Evolutionary conservation across 768 basidiomycete genomes (phyloP), one percentile per base, ranked within the genome.

Genomic region (Leccinum uliginosum): DNA sequence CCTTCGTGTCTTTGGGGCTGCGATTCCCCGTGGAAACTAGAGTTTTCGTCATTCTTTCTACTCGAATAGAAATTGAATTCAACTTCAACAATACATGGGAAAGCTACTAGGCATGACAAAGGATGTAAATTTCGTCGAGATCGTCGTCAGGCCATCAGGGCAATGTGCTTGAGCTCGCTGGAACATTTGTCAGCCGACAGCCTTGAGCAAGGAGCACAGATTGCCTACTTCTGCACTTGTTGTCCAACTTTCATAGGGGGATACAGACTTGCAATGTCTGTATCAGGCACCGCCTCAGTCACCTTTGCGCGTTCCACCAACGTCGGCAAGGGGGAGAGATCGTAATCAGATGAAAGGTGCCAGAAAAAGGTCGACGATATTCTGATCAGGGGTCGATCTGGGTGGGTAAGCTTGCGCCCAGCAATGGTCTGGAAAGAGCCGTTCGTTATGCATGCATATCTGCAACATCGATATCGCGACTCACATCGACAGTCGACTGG

Each of bases 321-420:
- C 0, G 69, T 61, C 8, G 83, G 79, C 3, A 93, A 80, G 2
- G 90, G 84, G 8, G 71, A 75, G n/a, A 94, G 79, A 51, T 90
- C 85, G 56, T 82, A 84, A 69, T 94, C 91, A 2, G 93, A 93
- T 0, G 85, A 91, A 12, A 97, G 79, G 66, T 94, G 93, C 89
- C 90, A 96, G 78, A 97, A 97, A 72, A 95, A 94, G 0, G 94
- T 98, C 2, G 92, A 95, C 3, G 93, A 95, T 61, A 98, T 94
- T n/a, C 95, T 87, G 62, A 95, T 91, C 34, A 89, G 76, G 12
- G 95, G 95, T n/a, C 95, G 85, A 53, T 83, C 79, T 2, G 92
- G 85, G 57, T 74, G 76, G 57, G 81, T 76, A 11, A 62, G 60
- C 62, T 79, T 86, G 43, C 89, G 81, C 51, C 76, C 74, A 54